These are phyloP conservation scores for Aureobasidium subglaciale DNA, from an alignment of 2,329 filamentous ascomycete genomes.

Conservation along the genomic window DNA sequence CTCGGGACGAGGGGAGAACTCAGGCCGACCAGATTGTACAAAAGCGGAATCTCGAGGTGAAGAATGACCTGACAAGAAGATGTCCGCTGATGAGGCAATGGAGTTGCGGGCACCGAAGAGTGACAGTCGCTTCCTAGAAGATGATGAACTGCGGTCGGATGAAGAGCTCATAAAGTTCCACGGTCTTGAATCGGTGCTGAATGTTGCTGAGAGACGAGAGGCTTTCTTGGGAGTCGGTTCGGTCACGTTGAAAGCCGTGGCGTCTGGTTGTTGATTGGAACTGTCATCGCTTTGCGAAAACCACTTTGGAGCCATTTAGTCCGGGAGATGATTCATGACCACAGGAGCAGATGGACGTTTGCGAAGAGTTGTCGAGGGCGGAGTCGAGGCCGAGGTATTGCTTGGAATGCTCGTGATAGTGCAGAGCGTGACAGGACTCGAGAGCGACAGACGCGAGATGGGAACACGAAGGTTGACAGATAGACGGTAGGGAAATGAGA, in stretches of 20 bases:
- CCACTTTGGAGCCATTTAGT: conserved; percentile 13
- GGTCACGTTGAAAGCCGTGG: not conserved
- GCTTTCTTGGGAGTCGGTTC: not conserved
- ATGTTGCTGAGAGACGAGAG: conserved; percentile 12
- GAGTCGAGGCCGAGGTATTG: conserved; percentile 1
- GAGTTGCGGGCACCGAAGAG: conserved; percentile 8
- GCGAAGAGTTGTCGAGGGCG: not conserved
- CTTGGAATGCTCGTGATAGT: not conserved
- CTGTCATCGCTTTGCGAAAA: conserved; percentile 11
- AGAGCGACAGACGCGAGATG: conserved; percentile 7
- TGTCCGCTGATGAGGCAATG: conserved; percentile 9
- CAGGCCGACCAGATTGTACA: not conserved
- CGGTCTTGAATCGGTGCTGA: conserved; percentile 8
- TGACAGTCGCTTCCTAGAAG: conserved; percentile 10
- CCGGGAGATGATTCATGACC: conserved; percentile 11
- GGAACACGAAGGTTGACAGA: not conserved
- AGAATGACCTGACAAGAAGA: conserved; percentile 1
- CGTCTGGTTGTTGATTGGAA: not conserved
- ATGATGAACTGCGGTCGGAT: not conserved
- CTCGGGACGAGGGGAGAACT: not conserved
- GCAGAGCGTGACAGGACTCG: conserved; percentile 7
- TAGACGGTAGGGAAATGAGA: not conserved
- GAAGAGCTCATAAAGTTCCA: conserved; percentile 12
- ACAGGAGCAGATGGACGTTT: not conserved
- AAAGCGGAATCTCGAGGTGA: conserved; percentile 8